phyloP scores from a whole-genome alignment of 345 rosid genomes.

The Acer negundo region DNA sequence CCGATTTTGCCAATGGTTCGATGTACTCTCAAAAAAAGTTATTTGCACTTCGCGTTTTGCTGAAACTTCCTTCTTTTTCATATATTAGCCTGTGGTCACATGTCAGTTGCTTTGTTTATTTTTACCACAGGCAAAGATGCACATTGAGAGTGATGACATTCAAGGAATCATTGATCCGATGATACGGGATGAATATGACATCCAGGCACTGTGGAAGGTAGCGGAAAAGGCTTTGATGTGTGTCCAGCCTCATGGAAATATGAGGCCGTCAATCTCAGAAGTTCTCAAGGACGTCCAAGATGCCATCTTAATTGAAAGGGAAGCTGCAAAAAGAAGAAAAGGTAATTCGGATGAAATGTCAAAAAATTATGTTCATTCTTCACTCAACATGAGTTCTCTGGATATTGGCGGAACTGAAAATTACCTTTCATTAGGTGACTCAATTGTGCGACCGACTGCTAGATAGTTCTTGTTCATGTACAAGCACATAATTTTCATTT shows the following conservation, averaged over 20 bases:
- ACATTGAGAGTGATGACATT: conserved; percentile 93
- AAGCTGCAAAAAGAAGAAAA: conserved; percentile 46
- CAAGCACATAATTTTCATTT: conserved; percentile 18
- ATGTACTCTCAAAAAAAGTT: not conserved
- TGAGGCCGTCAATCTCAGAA: conserved; percentile 93
- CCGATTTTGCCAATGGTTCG: not conserved
- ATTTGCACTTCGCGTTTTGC: not conserved
- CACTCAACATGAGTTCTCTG: conserved; percentile 48
- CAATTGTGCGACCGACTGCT: conserved; percentile 63
- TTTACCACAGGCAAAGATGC: conserved; percentile 70
- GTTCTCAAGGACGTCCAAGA: conserved; percentile 97
- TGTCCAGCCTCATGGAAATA: conserved; percentile 85
- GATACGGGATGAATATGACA: conserved; percentile 65
- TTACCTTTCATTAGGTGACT: conserved; percentile 58
- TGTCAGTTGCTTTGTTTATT: conserved; percentile 12
- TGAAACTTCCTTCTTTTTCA: not conserved
- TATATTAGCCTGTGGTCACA: not conserved
- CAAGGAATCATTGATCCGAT: conserved; percentile 85
- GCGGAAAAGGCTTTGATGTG: conserved; percentile 95
- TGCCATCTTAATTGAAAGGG: conserved; percentile 79
- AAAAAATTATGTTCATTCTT: conserved; percentile 69
- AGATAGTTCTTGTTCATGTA: conserved; percentile 45
- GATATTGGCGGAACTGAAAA: conserved; percentile 60
- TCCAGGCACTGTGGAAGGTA: conserved; percentile 98
- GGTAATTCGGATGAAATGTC: conserved; percentile 73